Evolutionary conservation across 805 yeast species (phyloP).

Genomic region (Kodamaea hsintzibuensis): DNA sequence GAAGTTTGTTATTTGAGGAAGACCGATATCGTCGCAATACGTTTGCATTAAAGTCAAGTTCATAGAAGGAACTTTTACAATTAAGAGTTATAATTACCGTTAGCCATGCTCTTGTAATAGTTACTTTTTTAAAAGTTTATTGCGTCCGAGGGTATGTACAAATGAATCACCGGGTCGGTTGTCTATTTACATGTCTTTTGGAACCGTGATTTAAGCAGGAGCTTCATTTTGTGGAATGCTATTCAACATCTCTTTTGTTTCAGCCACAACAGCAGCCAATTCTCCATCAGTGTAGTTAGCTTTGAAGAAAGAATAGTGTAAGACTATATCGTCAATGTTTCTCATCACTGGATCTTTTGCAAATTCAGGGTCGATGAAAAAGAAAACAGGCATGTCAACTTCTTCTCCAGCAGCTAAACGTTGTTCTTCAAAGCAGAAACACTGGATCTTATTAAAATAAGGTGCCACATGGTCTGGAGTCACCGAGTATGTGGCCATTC

Average conservation of each 20-base stretch:
- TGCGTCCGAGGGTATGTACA: background rate
- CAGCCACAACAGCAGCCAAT: slow-evolving; percentile 21
- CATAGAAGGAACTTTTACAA: too few species aligned
- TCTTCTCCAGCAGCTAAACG: slow-evolving; percentile 92
- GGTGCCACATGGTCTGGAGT: slow-evolving; percentile 96
- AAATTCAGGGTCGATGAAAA: slow-evolving; percentile 94
- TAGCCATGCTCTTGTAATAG: background rate
- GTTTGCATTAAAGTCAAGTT: too few species aligned
- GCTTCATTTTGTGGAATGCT: background rate
- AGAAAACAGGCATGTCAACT: slow-evolving; percentile 98
- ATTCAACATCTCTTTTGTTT: slow-evolving; percentile 1
- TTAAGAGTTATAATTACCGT: too few species aligned
- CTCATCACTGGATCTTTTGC: slow-evolving; percentile 92
- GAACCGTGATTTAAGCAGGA: background rate
- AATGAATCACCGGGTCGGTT: background rate
- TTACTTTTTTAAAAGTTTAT: background rate
- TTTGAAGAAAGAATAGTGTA: slow-evolving; percentile 90
- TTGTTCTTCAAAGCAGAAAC: slow-evolving; percentile 98
- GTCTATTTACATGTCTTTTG: background rate
- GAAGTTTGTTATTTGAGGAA: too few species aligned
- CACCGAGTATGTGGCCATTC: slow-evolving; percentile 98
- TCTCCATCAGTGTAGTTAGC: slow-evolving; percentile 48
- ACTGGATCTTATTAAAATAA: slow-evolving; percentile 94
- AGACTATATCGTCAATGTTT: slow-evolving; percentile 82
- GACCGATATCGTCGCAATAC: too few species aligned